Base-by-base conservation (phyloP, 2,329 filamentous ascomycete species). In the Coleophoma cylindrospora region DNA sequence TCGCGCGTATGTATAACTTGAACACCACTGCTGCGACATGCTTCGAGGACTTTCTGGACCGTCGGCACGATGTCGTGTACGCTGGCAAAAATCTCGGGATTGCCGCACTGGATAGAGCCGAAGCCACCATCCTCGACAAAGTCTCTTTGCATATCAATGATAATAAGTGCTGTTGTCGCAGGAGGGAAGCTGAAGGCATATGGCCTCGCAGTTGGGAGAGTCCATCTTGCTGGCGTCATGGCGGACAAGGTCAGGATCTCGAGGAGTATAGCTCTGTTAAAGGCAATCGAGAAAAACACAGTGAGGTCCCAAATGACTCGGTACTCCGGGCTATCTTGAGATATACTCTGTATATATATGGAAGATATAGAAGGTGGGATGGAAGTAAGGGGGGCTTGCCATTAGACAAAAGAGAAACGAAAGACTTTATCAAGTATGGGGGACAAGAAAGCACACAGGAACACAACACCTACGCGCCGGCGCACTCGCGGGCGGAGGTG, bases 111-210 rank as follows among this genome's bases (percentile, higher is more conserved):
- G 37, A 79, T 77, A 44, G 71, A 69, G 8, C 75, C 75, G 54
- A 78, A 79, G 21, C 76, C 75, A 45, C 69, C 68, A 2, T 66
- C 64, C n/a, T 74, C 69, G 6, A 79, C 62, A 59, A 71, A 79
- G 64, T 79, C 76, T 47, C 74, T 70, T 62, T 80, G 76, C 68
- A 79, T 75, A 63, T 80, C 76, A 56, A 80, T 74, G 47, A 80
- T 68, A 9, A 80, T 60, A 38, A 80, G 68, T 1, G 76, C 76
- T 1, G 76, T 79, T 9, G 70, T 69, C 27, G 68, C 64, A 21
- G 68, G 63, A 15, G 69, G 67, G 51, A 79, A 79, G 3, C 63
- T 66, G 58, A 73, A 79, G 3, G 68, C 62, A 59, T 79, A 79
- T 12, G 76, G 76, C 52, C 57, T 55, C n/a, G 60, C 59, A 53